Conservation (phyloP, 2,329 filamentous ascomycete genomes). For the Fusarium liriodendri region DNA sequence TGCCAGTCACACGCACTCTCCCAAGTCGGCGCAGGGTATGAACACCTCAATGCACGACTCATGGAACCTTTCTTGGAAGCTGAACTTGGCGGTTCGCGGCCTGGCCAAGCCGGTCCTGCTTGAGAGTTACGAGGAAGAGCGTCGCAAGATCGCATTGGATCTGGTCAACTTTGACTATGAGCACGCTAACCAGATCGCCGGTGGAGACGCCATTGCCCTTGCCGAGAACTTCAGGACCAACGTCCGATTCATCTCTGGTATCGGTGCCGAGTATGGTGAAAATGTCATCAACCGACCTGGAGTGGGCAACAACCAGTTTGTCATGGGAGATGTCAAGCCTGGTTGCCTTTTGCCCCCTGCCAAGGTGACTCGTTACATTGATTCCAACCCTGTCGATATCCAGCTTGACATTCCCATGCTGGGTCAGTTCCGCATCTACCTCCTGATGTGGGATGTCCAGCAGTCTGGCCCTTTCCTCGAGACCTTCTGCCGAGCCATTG, state of each 20-base stretch:
- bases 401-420: constrained; percentile 83
- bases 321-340: constrained; percentile 62
- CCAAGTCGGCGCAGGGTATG: constrained; percentile 76
- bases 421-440: constrained; percentile 81
- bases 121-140: constrained; percentile 71
- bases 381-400: constrained; percentile 81
- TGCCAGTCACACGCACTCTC: constrained; percentile 78
- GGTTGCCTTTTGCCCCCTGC: constrained; percentile 72
- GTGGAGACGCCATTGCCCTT: constrained; percentile 71
- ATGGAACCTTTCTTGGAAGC: constrained; percentile 69
- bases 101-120: constrained; percentile 66
- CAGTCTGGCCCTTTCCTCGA: constrained; percentile 68
- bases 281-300: constrained; percentile 61
- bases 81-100: constrained; percentile 65
- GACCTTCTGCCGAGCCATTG: constrained; percentile 67
- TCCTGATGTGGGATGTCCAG: constrained; percentile 73
- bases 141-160: constrained; percentile 70
- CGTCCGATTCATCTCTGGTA: constrained; percentile 78
- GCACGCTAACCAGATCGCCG: constrained; percentile 68
- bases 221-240: constrained; percentile 78
- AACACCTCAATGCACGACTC: constrained; percentile 72
- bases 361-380: constrained; percentile 78
- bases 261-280: constrained; percentile 71
- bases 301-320: constrained; percentile 50
- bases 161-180: constrained; percentile 70